These are phyloP conservation scores for Monosporascus sp. DNA, from an alignment of 2,329 filamentous ascomycete species.

Conservation along the genomic window DNA sequence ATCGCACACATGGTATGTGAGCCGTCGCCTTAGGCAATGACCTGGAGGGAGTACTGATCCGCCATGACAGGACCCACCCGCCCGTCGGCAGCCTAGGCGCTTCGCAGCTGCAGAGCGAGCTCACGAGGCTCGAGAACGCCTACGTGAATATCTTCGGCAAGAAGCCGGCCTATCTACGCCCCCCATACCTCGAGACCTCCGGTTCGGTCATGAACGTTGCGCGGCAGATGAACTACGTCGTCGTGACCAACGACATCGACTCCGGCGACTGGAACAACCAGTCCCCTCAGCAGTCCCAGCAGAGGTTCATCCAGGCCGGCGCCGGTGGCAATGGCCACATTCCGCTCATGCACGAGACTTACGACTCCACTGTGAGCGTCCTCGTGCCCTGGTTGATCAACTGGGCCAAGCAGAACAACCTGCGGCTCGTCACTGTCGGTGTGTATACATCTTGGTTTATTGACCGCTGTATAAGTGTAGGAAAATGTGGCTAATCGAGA, in stretches of 20 bases:
- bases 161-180: slow-evolving; percentile 46
- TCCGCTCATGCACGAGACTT: slow-evolving; percentile 53
- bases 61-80: slow-evolving; percentile 35
- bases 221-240: slow-evolving; percentile 48
- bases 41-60: neutral
- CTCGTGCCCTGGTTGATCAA: slow-evolving; percentile 46
- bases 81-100: slow-evolving; percentile 36
- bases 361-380: slow-evolving; percentile 41
- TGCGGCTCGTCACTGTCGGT: slow-evolving; percentile 47
- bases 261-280: slow-evolving; percentile 56
- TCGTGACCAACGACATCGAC: slow-evolving; percentile 57
- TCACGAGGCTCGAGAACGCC: slow-evolving; percentile 46
- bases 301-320: slow-evolving; percentile 43
- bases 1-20: slow-evolving; percentile 44
- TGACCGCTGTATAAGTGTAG: neutral
- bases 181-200: slow-evolving; percentile 44
- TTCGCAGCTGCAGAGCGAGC: slow-evolving; percentile 38
- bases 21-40: neutral
- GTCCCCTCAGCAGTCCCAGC: slow-evolving; percentile 44
- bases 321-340: slow-evolving; percentile 45
- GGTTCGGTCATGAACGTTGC: slow-evolving; percentile 38
- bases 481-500: slow-evolving; percentile 2
- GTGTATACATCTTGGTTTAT: slow-evolving; percentile 18
- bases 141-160: slow-evolving; percentile 44
- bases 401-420: slow-evolving; percentile 43